Conservation (phyloP, 805 yeast genomes). For the Cyberlindnera veronae region DNA sequence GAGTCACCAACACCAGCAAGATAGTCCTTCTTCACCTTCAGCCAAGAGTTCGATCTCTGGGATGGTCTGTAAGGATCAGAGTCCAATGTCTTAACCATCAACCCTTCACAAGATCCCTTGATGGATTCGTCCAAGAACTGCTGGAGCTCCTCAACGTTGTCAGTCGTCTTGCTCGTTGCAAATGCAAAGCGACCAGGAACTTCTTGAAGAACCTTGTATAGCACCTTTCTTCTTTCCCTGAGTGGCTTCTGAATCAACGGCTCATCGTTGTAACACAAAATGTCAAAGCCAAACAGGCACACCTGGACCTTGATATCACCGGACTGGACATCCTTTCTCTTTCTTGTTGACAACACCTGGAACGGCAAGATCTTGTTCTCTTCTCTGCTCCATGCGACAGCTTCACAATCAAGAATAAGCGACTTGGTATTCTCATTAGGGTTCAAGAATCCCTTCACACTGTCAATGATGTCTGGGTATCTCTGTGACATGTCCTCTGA, state of each 20-base stretch:
- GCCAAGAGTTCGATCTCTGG: slow-evolving; percentile 92
- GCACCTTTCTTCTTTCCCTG: slow-evolving; percentile 60
- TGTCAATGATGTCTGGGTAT: slow-evolving; percentile 83
- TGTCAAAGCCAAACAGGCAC: slow-evolving; percentile 89
- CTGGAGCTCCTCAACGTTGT: slow-evolving; percentile 73
- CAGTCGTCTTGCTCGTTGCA: slow-evolving; percentile 72
- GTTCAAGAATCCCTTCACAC: slow-evolving; percentile 56
- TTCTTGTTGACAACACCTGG: slow-evolving; percentile 89
- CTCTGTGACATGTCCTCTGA: slow-evolving; percentile 96
- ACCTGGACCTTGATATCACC: slow-evolving; percentile 88
- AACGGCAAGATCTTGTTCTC: slow-evolving; percentile 83
- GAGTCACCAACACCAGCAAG: slow-evolving; percentile 96
- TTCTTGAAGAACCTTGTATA: slow-evolving; percentile 52
- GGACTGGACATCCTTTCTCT: slow-evolving; percentile 86
- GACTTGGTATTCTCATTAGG: slow-evolving; percentile 39
- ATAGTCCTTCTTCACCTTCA: slow-evolving; percentile 92
- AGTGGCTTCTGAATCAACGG: slow-evolving; percentile 66
- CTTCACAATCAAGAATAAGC: slow-evolving; percentile 90
- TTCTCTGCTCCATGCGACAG: slow-evolving; percentile 93
- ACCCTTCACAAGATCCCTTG: slow-evolving; percentile 88
- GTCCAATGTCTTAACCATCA: slow-evolving; percentile 88
- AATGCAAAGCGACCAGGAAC: slow-evolving; percentile 77
- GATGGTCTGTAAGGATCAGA: slow-evolving; percentile 92
- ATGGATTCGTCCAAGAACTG: slow-evolving; percentile 83
- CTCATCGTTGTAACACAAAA: slow-evolving; percentile 70